Percentiles rank a stretch among this genome's conserved stretches.
phyloP scores from a whole-genome alignment of 495 filamentous ascomycete species.

The Trichoderma asperelloides region DNA sequence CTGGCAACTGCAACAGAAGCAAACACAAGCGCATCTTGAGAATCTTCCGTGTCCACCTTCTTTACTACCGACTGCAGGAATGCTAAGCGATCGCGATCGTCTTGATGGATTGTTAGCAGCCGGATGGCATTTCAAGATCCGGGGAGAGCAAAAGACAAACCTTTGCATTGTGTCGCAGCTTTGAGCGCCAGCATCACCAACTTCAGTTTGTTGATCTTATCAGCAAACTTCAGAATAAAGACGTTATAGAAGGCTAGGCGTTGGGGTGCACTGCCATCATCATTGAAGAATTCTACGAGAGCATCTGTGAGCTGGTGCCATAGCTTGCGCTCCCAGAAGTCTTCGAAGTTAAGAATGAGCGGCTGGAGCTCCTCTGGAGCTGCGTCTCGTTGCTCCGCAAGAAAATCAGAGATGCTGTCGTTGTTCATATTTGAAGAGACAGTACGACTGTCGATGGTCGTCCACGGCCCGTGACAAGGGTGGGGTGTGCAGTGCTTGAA shows the following conservation, averaged over 20 bases:
- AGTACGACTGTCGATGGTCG: background rate
- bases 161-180: constrained; percentile 77
- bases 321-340: constrained; percentile 95
- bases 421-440: constrained; percentile 52
- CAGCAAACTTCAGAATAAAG: constrained; percentile 92
- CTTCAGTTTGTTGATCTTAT: constrained; percentile 98
- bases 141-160: constrained; percentile 33
- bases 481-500: background rate
- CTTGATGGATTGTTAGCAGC: constrained; percentile 19
- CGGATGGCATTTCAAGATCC: background rate
- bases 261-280: constrained; percentile 69
- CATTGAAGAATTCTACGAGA: constrained; percentile 81
- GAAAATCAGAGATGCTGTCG: constrained; percentile 85
- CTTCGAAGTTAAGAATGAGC: constrained; percentile 86
- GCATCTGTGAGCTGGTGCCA: constrained; percentile 97
- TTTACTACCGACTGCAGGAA: constrained; percentile 78
- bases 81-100: constrained; percentile 75
- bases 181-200: constrained; percentile 82
- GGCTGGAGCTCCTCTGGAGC: constrained; percentile 81
- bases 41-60: constrained; percentile 84
- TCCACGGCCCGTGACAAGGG: background rate
- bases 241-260: constrained; percentile 83
- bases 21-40: constrained; percentile 94
- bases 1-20: constrained; percentile 84
- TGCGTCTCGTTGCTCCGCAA: constrained; percentile 75